Evolutionary conservation across 139 green algal species (phyloP).

Genomic region (Eudorina sp.): DNA sequence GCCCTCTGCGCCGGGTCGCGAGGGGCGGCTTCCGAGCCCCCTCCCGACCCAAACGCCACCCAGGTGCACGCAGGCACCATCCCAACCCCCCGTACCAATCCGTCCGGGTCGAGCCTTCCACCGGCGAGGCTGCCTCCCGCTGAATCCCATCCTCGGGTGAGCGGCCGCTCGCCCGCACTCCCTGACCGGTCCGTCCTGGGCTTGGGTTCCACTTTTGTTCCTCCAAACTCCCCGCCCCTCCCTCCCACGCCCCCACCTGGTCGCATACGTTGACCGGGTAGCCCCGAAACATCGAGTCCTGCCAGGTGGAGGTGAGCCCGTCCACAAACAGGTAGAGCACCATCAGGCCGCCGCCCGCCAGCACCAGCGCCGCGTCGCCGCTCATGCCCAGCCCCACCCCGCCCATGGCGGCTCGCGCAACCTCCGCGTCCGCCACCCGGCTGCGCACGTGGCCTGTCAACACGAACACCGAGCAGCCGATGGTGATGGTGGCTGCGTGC

Average conservation of each 20-base stretch:
- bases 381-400: conserved; percentile 8
- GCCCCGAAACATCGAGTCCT: conserved; percentile 76
- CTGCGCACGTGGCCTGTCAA: conserved; percentile 55
- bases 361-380: conserved; percentile 26
- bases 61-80: too few relatives aligned
- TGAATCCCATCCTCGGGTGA: too few relatives aligned
- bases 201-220: too few relatives aligned
- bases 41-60: too few relatives aligned
- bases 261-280: conserved; percentile 92
- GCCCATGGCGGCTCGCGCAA: neutral
- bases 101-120: too few relatives aligned
- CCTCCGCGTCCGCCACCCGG: conserved; percentile 18
- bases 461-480: conserved; percentile 88
- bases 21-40: too few relatives aligned
- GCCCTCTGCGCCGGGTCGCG: too few relatives aligned
- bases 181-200: too few relatives aligned
- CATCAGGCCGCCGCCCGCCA: conserved; percentile 86
- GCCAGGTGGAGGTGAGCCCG: conserved; percentile 96
- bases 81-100: too few relatives aligned
- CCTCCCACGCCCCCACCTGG: conserved; percentile 68
- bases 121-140: too few relatives aligned
- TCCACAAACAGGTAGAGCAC: conserved; percentile 93
- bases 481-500: conserved; percentile 79
- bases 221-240: neutral
- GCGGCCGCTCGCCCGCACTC: too few relatives aligned